Base-by-base conservation (phyloP, 2,329 filamentous ascomycete species). In the Penicillium sp. region DNA sequence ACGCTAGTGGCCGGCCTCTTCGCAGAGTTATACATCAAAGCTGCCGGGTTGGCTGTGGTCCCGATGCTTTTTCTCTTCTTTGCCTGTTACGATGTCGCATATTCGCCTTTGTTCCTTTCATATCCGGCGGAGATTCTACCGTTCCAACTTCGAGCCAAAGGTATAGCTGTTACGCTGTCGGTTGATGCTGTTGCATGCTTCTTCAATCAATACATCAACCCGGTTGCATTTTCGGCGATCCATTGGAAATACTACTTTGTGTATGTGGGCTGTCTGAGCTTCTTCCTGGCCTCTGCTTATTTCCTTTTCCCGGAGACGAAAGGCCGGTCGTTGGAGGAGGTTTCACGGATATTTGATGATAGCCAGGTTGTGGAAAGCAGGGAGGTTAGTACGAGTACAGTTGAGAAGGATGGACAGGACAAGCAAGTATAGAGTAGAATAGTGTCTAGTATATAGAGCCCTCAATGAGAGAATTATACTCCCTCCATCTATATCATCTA, bases 181-280 rank as follows among this genome's bases (percentile, higher is more conserved):
- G 42, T 62, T 42, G 57, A 62, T 60, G 55, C 56, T 1, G 40
- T 59, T 3, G 61, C 58, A 4, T 55, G 64, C 58, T 60, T 57
- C 36, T 72, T 72, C 55, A 72, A 73, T 52, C 64, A 66, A 44
- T 73, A 69, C 42, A 69, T 69, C 29, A 73, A 72, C 48, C 72
- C 71, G 0, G 66, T 74, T 4, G 70, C 67, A 0, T 63, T 74
- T 42, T 50, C 59, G 1, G 59, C 50, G 0, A 66, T 74, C 9
- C 57, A 51, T 0, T 74, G 70, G 69, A 68, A 62, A 39, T 73
- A 72, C 47, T 74, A 70, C 37, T 64, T 68, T 31, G 60, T 73
- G 8, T 73, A 68, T 41, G 61, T 65, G 46, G 66, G 63, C 7
- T 67, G 69, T 29, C 34, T 72, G 14, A 55, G 53, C 1, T 45